Evolutionary conservation across 108 stramenopile species (phyloP).

Genomic region (Bacterosira constricta): DNA sequence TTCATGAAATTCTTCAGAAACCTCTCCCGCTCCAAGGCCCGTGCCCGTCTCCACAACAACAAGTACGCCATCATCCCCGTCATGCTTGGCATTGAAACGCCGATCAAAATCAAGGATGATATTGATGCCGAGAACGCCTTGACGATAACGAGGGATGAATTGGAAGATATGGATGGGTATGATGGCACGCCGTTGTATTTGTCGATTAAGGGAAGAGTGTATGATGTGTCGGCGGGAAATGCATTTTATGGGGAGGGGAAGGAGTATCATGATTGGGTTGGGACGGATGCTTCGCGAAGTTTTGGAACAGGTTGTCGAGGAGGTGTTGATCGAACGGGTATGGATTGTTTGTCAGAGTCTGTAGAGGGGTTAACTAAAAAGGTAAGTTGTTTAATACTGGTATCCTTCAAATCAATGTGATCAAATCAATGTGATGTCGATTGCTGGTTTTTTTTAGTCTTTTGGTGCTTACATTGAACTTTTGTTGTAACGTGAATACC

Average conservation of each 20-base stretch:
- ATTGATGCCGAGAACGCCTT: slow-evolving; percentile 47
- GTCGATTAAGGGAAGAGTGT: slow-evolving; percentile 71
- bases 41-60: slow-evolving; percentile 56
- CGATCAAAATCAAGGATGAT: slow-evolving; percentile 46
- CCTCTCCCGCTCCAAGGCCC: slow-evolving; percentile 69
- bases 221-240: slow-evolving; percentile 68
- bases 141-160: slow-evolving; percentile 62
- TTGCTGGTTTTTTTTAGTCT: no score
- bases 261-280: slow-evolving; percentile 72
- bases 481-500: no score
- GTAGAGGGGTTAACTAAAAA: slow-evolving; percentile 59
- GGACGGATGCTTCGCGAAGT: slow-evolving; percentile 75
- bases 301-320: slow-evolving; percentile 72
- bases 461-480: no score
- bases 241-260: slow-evolving; percentile 72
- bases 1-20: slow-evolving; percentile 88
- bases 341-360: slow-evolving; percentile 45
- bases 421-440: no score
- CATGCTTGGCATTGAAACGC: slow-evolving; percentile 54
- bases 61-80: slow-evolving; percentile 57
- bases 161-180: slow-evolving; percentile 62
- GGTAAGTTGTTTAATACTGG: slow-evolving; percentile 19
- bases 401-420: no score
- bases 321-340: slow-evolving; percentile 49
- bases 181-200: slow-evolving; percentile 67